These are phyloP conservation scores for Zasmidium angulare DNA, from an alignment of 2,329 filamentous ascomycete genomes.

Conservation along the genomic window DNA sequence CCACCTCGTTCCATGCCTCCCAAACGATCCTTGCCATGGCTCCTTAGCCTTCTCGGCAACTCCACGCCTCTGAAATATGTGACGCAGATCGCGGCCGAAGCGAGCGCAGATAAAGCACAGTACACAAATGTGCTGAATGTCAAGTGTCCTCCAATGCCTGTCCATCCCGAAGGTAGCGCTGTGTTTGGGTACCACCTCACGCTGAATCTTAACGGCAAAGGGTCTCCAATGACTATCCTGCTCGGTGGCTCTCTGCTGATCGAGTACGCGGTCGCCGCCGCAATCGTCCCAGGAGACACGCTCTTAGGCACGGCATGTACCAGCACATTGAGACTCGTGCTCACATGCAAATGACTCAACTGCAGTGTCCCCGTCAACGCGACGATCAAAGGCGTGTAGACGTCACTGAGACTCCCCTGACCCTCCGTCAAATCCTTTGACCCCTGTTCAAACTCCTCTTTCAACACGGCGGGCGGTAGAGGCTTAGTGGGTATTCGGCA, in stretches of 20 bases:
- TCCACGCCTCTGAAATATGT: conserved; percentile 56
- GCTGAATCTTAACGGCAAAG: conserved; percentile 73
- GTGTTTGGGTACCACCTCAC: conserved; percentile 85
- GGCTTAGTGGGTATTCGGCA: conserved; percentile 87
- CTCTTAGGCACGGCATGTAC: conserved; percentile 65
- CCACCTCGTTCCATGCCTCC: conserved; percentile 41
- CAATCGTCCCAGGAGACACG: conserved; percentile 68
- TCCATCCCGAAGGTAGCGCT: conserved; percentile 60
- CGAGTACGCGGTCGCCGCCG: conserved; percentile 84
- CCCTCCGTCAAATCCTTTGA: conserved; percentile 38
- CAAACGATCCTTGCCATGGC: conserved; percentile 57
- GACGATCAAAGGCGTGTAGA: conserved; percentile 81
- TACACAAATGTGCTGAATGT: conserved; percentile 52
- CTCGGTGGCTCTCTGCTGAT: conserved; percentile 59
- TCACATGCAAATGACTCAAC: conserved; percentile 84
- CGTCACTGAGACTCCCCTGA: conserved; percentile 39
- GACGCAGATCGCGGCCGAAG: conserved; percentile 52
- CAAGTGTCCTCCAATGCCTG: conserved; percentile 52
- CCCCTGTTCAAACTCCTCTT: conserved; percentile 33
- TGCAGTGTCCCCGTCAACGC: conserved; percentile 88
- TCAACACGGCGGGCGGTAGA: conserved; percentile 41
- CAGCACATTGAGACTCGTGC: conserved; percentile 84
- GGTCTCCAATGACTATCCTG: conserved; percentile 83
- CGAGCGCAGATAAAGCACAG: conserved; percentile 48
- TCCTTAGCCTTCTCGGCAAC: conserved; percentile 52